Conservation (phyloP, 2,329 filamentous ascomycete species). For the Rutstroemia sp. region DNA sequence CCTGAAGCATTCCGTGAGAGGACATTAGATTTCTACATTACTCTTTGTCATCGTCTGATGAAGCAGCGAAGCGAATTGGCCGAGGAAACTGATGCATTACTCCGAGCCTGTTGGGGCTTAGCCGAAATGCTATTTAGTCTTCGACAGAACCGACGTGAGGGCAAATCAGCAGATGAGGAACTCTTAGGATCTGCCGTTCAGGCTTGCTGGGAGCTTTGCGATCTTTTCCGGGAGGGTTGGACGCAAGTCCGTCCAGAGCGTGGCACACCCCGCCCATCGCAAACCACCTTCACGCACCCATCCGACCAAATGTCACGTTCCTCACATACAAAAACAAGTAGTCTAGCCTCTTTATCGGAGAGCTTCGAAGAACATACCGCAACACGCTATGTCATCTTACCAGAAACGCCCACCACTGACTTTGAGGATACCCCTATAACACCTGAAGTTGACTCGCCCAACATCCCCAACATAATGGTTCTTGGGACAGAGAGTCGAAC, state of each 20-base stretch:
- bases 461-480: slow-evolving; percentile 81
- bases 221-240: slow-evolving; percentile 90
- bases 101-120: slow-evolving; percentile 81
- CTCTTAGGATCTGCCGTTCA: slow-evolving; percentile 81
- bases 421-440: slow-evolving; percentile 88
- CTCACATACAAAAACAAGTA: slow-evolving; percentile 29
- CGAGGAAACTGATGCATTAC: slow-evolving; percentile 75
- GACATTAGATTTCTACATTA: slow-evolving; percentile 91
- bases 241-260: slow-evolving; percentile 80
- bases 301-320: slow-evolving; percentile 23
- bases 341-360: slow-evolving; percentile 41
- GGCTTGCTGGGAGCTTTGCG: slow-evolving; percentile 90
- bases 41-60: slow-evolving; percentile 91
- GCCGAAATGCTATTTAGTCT: slow-evolving; percentile 92
- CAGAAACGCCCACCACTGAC: slow-evolving; percentile 90
- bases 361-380: slow-evolving; percentile 33
- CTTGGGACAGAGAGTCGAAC: slow-evolving; percentile 62
- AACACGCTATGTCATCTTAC: slow-evolving; percentile 29
- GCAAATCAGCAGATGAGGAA: slow-evolving; percentile 69
- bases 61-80: slow-evolving; percentile 76
- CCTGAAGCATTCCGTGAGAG: slow-evolving; percentile 83
- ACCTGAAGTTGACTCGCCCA: slow-evolving; percentile 66
- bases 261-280: slow-evolving; percentile 74
- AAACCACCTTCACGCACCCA: slow-evolving; percentile 54
- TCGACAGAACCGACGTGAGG: slow-evolving; percentile 71